Conservation (phyloP, 306 rosid genomes). For the Trifolium pratense region DNA sequence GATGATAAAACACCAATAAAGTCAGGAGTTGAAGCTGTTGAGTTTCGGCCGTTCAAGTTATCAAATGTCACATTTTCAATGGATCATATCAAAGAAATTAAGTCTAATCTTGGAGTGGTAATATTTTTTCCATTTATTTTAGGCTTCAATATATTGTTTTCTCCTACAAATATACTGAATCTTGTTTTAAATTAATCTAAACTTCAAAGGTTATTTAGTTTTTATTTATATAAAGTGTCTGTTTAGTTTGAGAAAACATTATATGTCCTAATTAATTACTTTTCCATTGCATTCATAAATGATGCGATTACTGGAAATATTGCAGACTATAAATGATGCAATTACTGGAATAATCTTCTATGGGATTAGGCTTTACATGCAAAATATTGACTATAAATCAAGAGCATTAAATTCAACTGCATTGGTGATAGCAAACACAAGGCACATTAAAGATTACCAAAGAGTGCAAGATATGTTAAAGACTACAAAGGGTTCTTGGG, state of each 20-base stretch:
- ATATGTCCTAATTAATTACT: too few species aligned
- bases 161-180: neutral
- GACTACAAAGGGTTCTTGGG: constrained; percentile 32
- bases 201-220: neutral
- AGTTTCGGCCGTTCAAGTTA: neutral
- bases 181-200: neutral
- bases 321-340: constrained; percentile 38
- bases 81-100: constrained; percentile 31
- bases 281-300: neutral
- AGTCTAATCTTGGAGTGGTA: constrained; percentile 41
- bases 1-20: constrained; percentile 37
- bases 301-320: constrained; percentile 32
- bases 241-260: neutral
- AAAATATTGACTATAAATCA: constrained; percentile 24
- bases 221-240: too few species aligned
- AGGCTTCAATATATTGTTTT: neutral
- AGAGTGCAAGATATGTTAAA: constrained; percentile 32
- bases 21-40: constrained; percentile 9
- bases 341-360: constrained; percentile 36
- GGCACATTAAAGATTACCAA: constrained; percentile 8
- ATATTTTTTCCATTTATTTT: neutral
- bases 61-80: constrained; percentile 24
- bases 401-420: constrained; percentile 20
- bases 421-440: constrained; percentile 14
- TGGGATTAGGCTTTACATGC: constrained; percentile 34